Conservation (phyloP, 495 filamentous ascomycete species). For the Cryomyces antarcticus region DNA sequence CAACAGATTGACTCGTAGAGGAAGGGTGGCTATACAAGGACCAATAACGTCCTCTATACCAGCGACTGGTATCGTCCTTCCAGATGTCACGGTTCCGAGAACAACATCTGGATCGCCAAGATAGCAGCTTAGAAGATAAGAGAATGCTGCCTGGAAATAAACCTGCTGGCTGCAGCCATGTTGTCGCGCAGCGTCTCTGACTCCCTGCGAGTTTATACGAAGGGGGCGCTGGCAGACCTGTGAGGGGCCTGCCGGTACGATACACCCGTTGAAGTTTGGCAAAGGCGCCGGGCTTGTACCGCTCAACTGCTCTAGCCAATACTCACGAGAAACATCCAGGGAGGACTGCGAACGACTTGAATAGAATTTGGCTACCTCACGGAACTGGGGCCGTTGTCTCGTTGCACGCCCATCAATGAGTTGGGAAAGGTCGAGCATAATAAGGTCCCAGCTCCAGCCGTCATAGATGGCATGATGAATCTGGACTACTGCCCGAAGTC, state of each 20-base stretch:
- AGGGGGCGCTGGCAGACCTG: conserved; percentile 38
- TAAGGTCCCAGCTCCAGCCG: conserved; percentile 55
- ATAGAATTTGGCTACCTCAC: conserved; percentile 23
- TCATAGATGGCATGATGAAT: conserved; percentile 70
- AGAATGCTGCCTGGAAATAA: conserved; percentile 50
- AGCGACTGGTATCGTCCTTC: conserved; percentile 42
- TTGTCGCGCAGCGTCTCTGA: conserved; percentile 1
- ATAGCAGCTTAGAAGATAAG: conserved; percentile 40
- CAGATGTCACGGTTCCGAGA: conserved; percentile 59
- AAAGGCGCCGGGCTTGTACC: not conserved
- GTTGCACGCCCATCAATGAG: conserved; percentile 15
- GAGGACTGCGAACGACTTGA: not conserved
- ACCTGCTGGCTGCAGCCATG: conserved; percentile 28
- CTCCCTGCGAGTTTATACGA: not conserved
- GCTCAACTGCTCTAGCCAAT: conserved; percentile 1
- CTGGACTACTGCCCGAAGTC: conserved; percentile 23
- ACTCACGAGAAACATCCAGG: not conserved
- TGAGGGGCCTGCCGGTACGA: conserved; percentile 3
- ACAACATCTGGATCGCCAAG: conserved; percentile 44
- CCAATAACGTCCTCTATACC: conserved; percentile 52
- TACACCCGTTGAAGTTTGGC: not conserved
- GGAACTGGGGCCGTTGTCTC: conserved; percentile 29
- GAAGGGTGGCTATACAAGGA: conserved; percentile 49
- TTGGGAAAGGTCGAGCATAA: conserved; percentile 39
- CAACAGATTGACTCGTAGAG: conserved; percentile 34